These are phyloP conservation scores for Trichothecium roseum DNA, from an alignment of 2,329 filamentous ascomycete species.

Conservation along the genomic window DNA sequence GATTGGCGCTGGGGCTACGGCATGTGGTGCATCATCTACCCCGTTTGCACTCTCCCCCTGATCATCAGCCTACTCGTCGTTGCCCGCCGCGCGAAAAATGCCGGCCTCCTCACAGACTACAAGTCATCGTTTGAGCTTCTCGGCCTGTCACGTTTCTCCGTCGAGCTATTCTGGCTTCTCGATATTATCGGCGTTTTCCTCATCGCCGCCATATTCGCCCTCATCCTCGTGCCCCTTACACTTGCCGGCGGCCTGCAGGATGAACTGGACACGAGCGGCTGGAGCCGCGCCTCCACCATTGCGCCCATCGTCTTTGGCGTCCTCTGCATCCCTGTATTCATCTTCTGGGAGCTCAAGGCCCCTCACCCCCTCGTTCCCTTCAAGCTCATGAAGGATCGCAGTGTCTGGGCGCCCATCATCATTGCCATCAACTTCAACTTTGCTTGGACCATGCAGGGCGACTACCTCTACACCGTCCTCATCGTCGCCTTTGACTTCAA, in stretches of 20 bases:
- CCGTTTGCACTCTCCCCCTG: slow-evolving; percentile 45
- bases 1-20: slow-evolving; percentile 54
- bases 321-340: slow-evolving; percentile 38
- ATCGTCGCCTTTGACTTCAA: slow-evolving; percentile 51
- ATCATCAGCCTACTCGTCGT: slow-evolving; percentile 40
- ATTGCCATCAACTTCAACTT: slow-evolving; percentile 48
- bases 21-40: slow-evolving; percentile 56
- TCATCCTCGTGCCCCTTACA: slow-evolving; percentile 34
- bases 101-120: slow-evolving; percentile 32
- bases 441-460: slow-evolving; percentile 52
- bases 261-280: slow-evolving; percentile 12
- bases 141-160: slow-evolving; percentile 19
- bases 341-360: slow-evolving; percentile 36
- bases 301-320: slow-evolving; percentile 34
- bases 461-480: slow-evolving; percentile 55
- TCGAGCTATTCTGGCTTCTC: slow-evolving; percentile 34
- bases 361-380: slow-evolving; percentile 50
- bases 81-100: slow-evolving; percentile 37
- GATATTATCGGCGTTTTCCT: slow-evolving; percentile 34
- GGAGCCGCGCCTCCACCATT: slow-evolving; percentile 27
- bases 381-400: slow-evolving; percentile 48
- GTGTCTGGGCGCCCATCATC: slow-evolving; percentile 52
- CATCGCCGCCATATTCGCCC: slow-evolving; percentile 33
- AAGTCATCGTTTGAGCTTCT: slow-evolving; percentile 19
- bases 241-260: slow-evolving; percentile 30